Evolutionary conservation across 2,329 filamentous ascomycete species (phyloP).

Genomic region (Colletotrichum truncatum): DNA sequence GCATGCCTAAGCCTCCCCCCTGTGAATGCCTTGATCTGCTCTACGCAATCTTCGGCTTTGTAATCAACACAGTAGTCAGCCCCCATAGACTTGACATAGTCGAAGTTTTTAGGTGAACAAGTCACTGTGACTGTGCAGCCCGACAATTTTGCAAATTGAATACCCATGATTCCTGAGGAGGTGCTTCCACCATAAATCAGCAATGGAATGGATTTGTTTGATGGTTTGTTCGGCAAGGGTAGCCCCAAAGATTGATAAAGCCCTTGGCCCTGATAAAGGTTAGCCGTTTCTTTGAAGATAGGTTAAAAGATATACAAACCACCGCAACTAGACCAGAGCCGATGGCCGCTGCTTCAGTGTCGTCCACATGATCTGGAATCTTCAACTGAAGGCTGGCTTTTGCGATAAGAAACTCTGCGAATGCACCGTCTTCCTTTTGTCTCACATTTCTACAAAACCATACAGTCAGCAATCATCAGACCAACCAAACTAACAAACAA

Average conservation of each 20-base stretch:
- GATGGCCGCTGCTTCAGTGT: conserved; percentile 55
- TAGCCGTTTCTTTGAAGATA: neutral
- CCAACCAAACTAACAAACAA: accelerated
- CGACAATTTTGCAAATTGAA: conserved; percentile 53
- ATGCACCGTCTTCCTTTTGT: conserved; percentile 52
- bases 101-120: conserved; percentile 47
- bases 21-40: conserved; percentile 36
- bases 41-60: conserved; percentile 35
- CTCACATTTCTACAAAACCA: conserved; percentile 38
- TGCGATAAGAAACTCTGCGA: conserved; percentile 47
- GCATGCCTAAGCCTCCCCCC: conserved; percentile 39
- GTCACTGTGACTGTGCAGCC: conserved; percentile 51
- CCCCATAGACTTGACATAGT: conserved; percentile 50
- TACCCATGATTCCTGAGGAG: conserved; percentile 62
- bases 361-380: conserved; percentile 54
- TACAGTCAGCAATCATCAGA: neutral
- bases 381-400: conserved; percentile 52
- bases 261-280: conserved; percentile 48
- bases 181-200: conserved; percentile 62
- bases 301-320: neutral
- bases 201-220: conserved; percentile 46
- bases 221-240: conserved; percentile 52
- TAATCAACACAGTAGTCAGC: conserved; percentile 60
- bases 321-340: conserved; percentile 53
- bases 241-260: conserved; percentile 56